Conservation (phyloP, 129 eudicot genomes). For the Helianthus annuus region DNA sequence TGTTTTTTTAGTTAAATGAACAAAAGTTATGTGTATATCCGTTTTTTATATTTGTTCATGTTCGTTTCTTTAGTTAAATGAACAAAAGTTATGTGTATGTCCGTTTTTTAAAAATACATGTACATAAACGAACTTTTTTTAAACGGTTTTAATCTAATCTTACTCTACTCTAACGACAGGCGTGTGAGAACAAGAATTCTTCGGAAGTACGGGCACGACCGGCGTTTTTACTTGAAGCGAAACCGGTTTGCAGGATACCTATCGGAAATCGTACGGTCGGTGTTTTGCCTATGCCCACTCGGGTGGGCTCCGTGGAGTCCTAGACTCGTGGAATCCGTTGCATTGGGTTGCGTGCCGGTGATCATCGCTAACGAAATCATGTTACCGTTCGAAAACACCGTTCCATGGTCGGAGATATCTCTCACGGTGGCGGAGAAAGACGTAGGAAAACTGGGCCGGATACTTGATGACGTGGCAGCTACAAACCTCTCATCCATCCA, state of each 20-base stretch:
- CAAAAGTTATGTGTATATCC: too few relatives aligned
- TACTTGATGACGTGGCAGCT: conserved; percentile 68
- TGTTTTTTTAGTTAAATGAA: too few relatives aligned
- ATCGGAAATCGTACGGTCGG: conserved; percentile 71
- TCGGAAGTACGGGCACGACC: conserved; percentile 59
- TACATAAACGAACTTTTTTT: too few relatives aligned
- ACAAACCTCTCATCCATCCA: conserved; percentile 64
- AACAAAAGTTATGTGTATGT: too few relatives aligned
- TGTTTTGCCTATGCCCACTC: conserved; percentile 81
- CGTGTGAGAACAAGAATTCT: conserved; percentile 62
- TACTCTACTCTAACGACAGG: conserved; percentile 30
- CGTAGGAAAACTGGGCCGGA: conserved; percentile 48
- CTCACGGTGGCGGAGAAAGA: conserved; percentile 73
- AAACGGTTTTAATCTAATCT: neutral
- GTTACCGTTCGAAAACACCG: conserved; percentile 55
- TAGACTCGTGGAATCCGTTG: conserved; percentile 75
- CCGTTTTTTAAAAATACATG: too few relatives aligned
- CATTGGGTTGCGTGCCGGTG: conserved; percentile 82
- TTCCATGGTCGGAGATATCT: conserved; percentile 72
- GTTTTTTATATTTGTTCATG: too few relatives aligned
- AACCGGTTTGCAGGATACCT: conserved; percentile 67
- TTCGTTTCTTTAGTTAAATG: too few relatives aligned
- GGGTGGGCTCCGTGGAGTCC: conserved; percentile 99
- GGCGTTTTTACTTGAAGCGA: conserved; percentile 67
- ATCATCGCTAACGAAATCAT: conserved; percentile 79